phyloP scores from a whole-genome alignment of 352 stramenopile genomes.

The Globisporangium sylvaticum region DNA sequence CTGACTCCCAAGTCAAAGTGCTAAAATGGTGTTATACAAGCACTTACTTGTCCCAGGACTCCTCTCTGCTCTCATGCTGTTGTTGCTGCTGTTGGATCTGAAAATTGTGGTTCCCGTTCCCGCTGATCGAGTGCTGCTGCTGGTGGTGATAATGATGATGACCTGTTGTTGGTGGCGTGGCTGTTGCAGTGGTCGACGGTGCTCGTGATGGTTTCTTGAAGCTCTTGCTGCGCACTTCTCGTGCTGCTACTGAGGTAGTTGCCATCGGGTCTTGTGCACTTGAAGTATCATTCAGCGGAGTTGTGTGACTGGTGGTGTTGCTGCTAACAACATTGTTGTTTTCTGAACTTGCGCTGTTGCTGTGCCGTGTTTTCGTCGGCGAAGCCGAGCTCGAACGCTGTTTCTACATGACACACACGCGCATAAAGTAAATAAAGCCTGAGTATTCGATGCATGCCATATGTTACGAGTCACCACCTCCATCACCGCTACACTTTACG shows the following conservation, averaged over 20 bases:
- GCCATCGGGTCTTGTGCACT: not conserved
- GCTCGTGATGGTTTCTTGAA: not conserved
- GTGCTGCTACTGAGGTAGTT: not conserved
- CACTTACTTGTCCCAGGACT: slow-evolving; percentile 39
- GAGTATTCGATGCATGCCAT: not conserved
- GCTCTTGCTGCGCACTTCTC: not conserved
- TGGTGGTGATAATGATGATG: not conserved
- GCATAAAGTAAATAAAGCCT: not conserved
- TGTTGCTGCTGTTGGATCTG: slow-evolving; percentile 6
- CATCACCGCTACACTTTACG: not conserved
- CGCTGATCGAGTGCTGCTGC: not conserved
- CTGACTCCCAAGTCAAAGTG: too few relatives aligned
- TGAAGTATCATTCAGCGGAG: not conserved
- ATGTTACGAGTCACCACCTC: not conserved
- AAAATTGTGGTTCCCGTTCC: not conserved
- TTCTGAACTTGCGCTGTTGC: not conserved
- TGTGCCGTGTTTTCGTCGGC: slow-evolving; percentile 4
- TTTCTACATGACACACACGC: not conserved
- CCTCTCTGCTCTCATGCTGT: slow-evolving; percentile 20
- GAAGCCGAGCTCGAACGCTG: slow-evolving; percentile 10
- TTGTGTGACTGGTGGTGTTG: not conserved
- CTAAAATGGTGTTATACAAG: not conserved
- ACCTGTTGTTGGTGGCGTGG: not conserved
- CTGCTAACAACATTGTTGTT: not conserved
- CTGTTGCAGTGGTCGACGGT: not conserved